Evolutionary conservation across 345 rosid species (phyloP), one percentile per base, ranked within the genome.

Genomic region (Eucalyptus pauciflora): DNA sequence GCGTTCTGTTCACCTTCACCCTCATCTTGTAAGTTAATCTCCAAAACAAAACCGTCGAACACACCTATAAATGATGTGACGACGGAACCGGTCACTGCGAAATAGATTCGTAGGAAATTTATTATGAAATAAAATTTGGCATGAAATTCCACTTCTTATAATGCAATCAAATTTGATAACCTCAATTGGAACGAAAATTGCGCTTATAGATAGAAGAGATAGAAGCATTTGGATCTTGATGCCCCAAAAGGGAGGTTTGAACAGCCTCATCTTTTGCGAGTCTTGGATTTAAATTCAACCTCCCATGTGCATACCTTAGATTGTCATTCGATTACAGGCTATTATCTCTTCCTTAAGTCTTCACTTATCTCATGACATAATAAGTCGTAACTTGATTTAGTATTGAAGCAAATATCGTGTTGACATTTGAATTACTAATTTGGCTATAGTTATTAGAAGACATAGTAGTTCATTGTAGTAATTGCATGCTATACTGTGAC

Each of bases 261-360:
- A 37, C 46, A 71, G 3, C 46, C 83, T 71, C 45, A 18, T 33
- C 27, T 71, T 37, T 33, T 71, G 13, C 14, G 1, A 71, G 45
- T 71, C 45, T 0, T 37, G 8, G 25, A 71, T 18, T 33, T 71
- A 18, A 37, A 18, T 71, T 37, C 81, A 18, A 18, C 27, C 81
- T 8, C 46, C 27, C 46, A 37, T 37, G 46, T 24, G 46, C 27
- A 37, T 71, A 14, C 46, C 27, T 20, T 10, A 17, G 27, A 71
- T 10, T 0, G 0, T 15, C 13, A 22, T 37, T 71, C 4, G 2
- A 71, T 71, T 10, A 71, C 5, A 18, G 0, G 25, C 22, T 17
- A 71, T 9, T 17, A 43, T 71, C 9, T 33, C 4, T 71, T 71
- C 7, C 0, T 71, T 5, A 22, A 13, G 7, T 33, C 0, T 37